Conservation (phyloP, 2,329 filamentous ascomycete genomes). For the Cercospora beticola region DNA sequence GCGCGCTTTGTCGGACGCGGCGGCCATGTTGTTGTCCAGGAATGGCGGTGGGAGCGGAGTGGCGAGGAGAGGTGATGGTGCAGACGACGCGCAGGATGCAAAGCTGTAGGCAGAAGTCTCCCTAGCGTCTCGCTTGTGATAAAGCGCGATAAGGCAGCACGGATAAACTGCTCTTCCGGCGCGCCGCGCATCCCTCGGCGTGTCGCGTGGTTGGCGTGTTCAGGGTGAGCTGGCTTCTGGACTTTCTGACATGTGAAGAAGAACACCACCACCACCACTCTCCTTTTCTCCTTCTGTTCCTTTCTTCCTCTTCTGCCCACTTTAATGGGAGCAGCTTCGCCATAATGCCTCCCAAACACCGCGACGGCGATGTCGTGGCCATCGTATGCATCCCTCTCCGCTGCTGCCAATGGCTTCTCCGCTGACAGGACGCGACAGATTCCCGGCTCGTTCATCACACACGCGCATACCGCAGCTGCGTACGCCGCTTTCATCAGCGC, state of each 20-base stretch:
- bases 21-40: constrained; percentile 60
- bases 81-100: not conserved
- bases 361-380: constrained; percentile 62
- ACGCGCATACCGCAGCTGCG: constrained; percentile 78
- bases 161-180: not conserved
- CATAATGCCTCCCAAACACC: constrained; percentile 60
- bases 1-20: constrained; percentile 86
- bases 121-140: constrained; percentile 1
- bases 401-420: not conserved
- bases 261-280: constrained; percentile 10
- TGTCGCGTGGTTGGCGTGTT: not conserved
- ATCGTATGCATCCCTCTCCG: constrained; percentile 46
- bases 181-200: not conserved
- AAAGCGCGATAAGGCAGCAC: not conserved
- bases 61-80: not conserved
- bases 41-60: not conserved
- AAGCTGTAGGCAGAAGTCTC: constrained; percentile 8
- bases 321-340: constrained; percentile 13
- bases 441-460: constrained; percentile 87
- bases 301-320: constrained; percentile 4
- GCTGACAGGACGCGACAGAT: constrained; percentile 45
- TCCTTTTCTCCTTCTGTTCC: constrained; percentile 12
- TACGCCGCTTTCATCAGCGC: constrained; percentile 87
- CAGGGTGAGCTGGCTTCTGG: constrained; percentile 2
- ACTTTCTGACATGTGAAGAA: constrained; percentile 11